These are phyloP conservation scores for Microstegium vimineum DNA, from an alignment of 176 grass and related monocot species.

Conservation along the genomic window DNA sequence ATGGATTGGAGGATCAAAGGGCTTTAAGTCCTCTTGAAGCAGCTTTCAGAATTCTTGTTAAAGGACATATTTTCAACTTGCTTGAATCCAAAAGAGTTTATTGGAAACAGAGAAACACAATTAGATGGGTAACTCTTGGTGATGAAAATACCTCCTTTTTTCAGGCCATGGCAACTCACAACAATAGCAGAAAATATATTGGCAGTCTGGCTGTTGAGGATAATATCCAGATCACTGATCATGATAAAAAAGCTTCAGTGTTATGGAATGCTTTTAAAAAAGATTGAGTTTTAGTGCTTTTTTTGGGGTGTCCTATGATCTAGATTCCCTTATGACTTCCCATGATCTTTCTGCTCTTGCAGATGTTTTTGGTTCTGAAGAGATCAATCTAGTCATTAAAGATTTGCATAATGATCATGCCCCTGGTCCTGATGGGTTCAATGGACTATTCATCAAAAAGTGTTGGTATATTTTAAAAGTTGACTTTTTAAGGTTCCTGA, in stretches of 20 bases:
- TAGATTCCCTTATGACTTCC: rapidly evolving
- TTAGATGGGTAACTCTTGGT: too few relatives aligned
- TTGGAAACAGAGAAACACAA: too few relatives aligned
- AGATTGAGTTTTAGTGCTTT: not conserved
- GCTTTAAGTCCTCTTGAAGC: rapidly evolving
- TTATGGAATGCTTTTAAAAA: too few relatives aligned
- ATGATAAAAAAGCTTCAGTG: too few relatives aligned
- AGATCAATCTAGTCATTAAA: too few relatives aligned
- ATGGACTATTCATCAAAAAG: too few relatives aligned
- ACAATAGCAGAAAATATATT: not conserved
- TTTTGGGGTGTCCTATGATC: rapidly evolving
- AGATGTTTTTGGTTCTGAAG: too few relatives aligned
- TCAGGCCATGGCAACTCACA: not conserved
- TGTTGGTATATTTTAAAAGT: too few relatives aligned
- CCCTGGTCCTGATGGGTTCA: too few relatives aligned
- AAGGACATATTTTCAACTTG: rapidly evolving
- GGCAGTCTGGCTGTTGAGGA: rapidly evolving
- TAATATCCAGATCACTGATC: not conserved
- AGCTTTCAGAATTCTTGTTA: not conserved
- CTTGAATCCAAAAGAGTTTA: not conserved
- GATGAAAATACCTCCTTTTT: not conserved
- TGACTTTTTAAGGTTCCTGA: too few relatives aligned
- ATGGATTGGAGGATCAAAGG: not conserved
- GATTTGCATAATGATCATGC: too few relatives aligned
- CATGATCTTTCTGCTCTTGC: not conserved